Conservation (phyloP, 208 protist genomes). For the Leishmania tropica region DNA sequence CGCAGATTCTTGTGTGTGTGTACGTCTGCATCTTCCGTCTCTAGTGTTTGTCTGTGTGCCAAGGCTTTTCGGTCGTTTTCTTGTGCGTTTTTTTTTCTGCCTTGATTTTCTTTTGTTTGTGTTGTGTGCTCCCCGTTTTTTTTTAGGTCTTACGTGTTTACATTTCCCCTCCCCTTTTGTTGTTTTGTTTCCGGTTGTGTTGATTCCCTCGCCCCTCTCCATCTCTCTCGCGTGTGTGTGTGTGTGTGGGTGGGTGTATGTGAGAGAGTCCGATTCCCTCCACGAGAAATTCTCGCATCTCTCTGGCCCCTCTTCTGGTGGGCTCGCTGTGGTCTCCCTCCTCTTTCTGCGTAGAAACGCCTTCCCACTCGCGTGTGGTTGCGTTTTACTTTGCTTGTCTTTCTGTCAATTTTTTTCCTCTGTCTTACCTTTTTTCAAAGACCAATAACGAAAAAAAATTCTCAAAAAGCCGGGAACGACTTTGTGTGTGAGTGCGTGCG, state of each 20-base stretch:
- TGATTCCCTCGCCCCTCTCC: background rate
- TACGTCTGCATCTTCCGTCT: background rate
- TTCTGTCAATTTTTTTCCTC: too few relatives aligned
- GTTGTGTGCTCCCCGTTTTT: background rate
- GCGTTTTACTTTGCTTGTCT: background rate
- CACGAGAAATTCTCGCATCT: background rate
- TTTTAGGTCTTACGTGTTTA: background rate
- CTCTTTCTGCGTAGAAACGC: background rate
- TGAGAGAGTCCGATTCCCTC: background rate
- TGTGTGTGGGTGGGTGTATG: background rate
- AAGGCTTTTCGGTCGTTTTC: background rate
- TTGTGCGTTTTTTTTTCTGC: background rate
- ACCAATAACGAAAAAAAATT: background rate
- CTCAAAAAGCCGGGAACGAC: background rate
- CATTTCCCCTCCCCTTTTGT: background rate
- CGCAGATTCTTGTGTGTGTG: slow-evolving; percentile 1
- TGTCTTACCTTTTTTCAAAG: background rate
- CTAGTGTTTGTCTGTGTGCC: background rate
- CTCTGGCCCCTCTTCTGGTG: background rate
- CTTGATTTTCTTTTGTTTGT: background rate
- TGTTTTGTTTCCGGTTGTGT: background rate
- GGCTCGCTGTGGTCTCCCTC: background rate
- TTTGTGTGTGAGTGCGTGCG: background rate
- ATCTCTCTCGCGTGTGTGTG: background rate
- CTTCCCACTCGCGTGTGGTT: background rate